Base-by-base conservation (phyloP, 768 basidiomycete genomes). In the Pulveroboletus sp. region DNA sequence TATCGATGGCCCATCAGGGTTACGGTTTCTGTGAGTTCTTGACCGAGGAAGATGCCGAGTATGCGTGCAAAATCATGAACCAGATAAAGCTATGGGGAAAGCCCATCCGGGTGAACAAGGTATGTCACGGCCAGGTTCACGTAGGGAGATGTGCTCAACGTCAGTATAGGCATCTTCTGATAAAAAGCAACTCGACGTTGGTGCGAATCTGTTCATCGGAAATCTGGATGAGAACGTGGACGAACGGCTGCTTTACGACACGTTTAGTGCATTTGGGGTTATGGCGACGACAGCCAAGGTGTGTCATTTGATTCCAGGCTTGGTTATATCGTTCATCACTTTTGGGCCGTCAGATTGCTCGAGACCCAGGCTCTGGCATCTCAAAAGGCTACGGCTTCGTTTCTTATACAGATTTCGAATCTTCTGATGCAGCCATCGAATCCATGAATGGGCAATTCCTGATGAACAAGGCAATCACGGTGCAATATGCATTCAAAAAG, bases 1-100 rank as follows among this genome's bases (percentile, higher is more conserved):
- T 99, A 48, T 97, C 94, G 12, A 95, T 94, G 90, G 79, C 90
- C 1, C 97, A 98, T 67, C 97, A 99, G 72, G 97, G 97, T 40
- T 99, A 97, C 72, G 97, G 97, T 34, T 99, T 99, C 74, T 97
- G 95, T 80, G 97, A 99, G 76, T 98, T 99, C 70, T 75, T 95
- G 70, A 94, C 94, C 33, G 94, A 98, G 74, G 94, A 97, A 69
- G 97, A 98, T 72, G 94, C 97, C 53, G 97, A 99, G 71, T 99
- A 99, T 70, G 95, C 94, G 49, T 97, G 95, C 80, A 97, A 97
- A 78, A 97, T 98, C 60, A 97, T 98, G 95, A 99, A 99, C 68
- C 95, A 97, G 77, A 98, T 99, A 67, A 99, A 99, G 71, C 70
- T 99, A 45, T 99, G 90, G 82, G 97, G 97, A 21, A 98, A 98